These are phyloP conservation scores for Aspergillus bridgeri DNA, from an alignment of 495 filamentous ascomycete genomes.

Conservation along the genomic window DNA sequence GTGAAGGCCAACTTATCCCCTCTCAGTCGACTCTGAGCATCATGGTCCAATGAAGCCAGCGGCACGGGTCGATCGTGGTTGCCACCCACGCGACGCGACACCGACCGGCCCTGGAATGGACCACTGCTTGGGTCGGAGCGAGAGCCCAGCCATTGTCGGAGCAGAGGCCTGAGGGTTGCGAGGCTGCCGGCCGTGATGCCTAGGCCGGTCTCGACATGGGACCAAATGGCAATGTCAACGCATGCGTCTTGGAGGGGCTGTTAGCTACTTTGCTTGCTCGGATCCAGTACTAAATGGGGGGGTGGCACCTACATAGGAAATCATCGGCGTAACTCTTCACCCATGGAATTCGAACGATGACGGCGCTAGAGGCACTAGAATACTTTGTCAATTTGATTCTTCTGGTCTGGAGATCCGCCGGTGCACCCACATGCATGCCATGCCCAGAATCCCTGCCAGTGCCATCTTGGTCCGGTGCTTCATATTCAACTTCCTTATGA, in stretches of 20 bases:
- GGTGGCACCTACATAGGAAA: conserved; percentile 44
- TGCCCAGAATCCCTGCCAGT: conserved; percentile 38
- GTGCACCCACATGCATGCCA: conserved; percentile 41
- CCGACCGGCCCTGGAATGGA: conserved; percentile 23
- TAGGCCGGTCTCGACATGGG: conserved; percentile 40
- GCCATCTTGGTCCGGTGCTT: conserved; percentile 34
- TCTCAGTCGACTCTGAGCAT: conserved; percentile 20
- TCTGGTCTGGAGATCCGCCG: neutral
- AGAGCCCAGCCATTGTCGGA: conserved; percentile 35
- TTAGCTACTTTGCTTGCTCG: too few species aligned
- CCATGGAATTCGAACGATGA: conserved; percentile 40
- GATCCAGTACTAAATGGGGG: too few species aligned
- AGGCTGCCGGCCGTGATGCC: conserved; percentile 47
- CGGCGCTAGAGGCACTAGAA: conserved; percentile 37
- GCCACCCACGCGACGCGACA: conserved; percentile 17
- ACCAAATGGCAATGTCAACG: conserved; percentile 44
- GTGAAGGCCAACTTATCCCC: conserved; percentile 40
- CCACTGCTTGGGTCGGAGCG: conserved; percentile 17
- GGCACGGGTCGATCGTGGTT: conserved; percentile 23
- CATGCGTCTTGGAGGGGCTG: conserved; percentile 32
- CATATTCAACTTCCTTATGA: conserved; percentile 38
- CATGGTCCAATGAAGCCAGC: conserved; percentile 31
- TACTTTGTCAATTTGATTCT: too few species aligned
- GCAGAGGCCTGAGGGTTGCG: conserved; percentile 45
- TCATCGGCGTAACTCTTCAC: conserved; percentile 38